Percentiles rank a stretch among this genome's conserved stretches.
Conservation (phyloP, 176 grass and related monocot species). For the Otatea glauca region DNA sequence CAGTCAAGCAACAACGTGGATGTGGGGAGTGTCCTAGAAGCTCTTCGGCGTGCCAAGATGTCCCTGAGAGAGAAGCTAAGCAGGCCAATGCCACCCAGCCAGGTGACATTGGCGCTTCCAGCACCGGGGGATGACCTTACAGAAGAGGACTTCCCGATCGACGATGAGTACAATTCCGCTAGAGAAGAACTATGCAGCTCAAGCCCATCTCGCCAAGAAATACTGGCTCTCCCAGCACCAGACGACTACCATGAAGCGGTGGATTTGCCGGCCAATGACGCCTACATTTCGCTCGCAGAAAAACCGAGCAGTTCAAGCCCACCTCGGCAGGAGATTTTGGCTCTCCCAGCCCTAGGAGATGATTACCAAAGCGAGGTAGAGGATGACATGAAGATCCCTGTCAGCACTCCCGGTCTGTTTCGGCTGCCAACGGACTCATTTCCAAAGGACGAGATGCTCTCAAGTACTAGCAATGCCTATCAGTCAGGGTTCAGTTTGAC, state of each 20-base stretch:
- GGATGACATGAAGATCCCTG: constrained; percentile 54
- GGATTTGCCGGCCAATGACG: not conserved
- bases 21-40: constrained; percentile 66
- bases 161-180: not conserved
- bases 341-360: constrained; percentile 44
- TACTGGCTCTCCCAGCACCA: constrained; percentile 50
- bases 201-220: constrained; percentile 43
- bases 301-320: constrained; percentile 12
- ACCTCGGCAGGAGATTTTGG: constrained; percentile 41
- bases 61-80: constrained; percentile 60
- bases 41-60: constrained; percentile 70
- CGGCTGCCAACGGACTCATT: constrained; percentile 75
- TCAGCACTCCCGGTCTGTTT: constrained; percentile 59
- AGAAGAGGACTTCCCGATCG: constrained; percentile 12
- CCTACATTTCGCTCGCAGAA: constrained; percentile 21
- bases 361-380: constrained; percentile 24
- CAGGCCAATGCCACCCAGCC: constrained; percentile 49
- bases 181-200: constrained; percentile 40
- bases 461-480: not conserved
- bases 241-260: constrained; percentile 33
- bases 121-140: constrained; percentile 37
- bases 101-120: constrained; percentile 56
- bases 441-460: constrained; percentile 35
- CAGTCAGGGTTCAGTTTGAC: constrained; percentile 12
- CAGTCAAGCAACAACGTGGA: constrained; percentile 25